Evolutionary conservation across 805 yeast genomes (phyloP).

Genomic region (Wickerhamomyces queroliae): DNA sequence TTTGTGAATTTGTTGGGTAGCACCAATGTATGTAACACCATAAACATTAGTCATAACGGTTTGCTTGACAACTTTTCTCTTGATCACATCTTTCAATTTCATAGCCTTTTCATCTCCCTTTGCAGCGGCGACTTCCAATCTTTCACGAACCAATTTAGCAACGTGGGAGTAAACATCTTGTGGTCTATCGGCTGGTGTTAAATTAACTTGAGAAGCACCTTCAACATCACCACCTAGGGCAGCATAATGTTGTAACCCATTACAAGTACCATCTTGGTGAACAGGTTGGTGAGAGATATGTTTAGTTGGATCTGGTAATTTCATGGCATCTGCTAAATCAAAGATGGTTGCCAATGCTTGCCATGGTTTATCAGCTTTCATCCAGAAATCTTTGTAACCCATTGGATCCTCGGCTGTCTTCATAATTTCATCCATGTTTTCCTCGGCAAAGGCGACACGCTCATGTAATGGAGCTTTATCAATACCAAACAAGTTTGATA

Average conservation of each 20-base stretch:
- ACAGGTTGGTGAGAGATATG: slow-evolving; percentile 69
- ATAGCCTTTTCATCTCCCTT: slow-evolving; percentile 49
- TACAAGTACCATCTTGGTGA: slow-evolving; percentile 85
- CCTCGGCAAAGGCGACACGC: slow-evolving; percentile 54
- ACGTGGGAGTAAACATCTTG: slow-evolving; percentile 74
- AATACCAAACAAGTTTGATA: slow-evolving; percentile 68
- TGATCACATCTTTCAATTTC: slow-evolving; percentile 46
- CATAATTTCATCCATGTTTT: slow-evolving; percentile 46
- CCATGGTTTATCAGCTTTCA: slow-evolving; percentile 76
- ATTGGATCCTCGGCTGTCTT: slow-evolving; percentile 63
- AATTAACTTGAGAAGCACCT: slow-evolving; percentile 77
- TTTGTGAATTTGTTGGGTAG: slow-evolving; percentile 79
- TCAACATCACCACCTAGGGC: slow-evolving; percentile 82
- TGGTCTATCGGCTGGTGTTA: slow-evolving; percentile 65
- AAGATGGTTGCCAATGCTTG: slow-evolving; percentile 68
- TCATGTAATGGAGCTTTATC: slow-evolving; percentile 68
- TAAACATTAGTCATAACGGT: slow-evolving; percentile 98
- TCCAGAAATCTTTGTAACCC: slow-evolving; percentile 59
- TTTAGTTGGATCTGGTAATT: slow-evolving; percentile 57
- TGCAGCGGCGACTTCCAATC: slow-evolving; percentile 48
- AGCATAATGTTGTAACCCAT: slow-evolving; percentile 82
- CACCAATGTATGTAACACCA: slow-evolving; percentile 94
- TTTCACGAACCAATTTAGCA: slow-evolving; percentile 52
- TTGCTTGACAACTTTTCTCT: slow-evolving; percentile 89
- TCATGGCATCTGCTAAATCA: slow-evolving; percentile 57